These are phyloP conservation scores for Fulvia fulva DNA, from an alignment of 2,329 filamentous ascomycete genomes.

Conservation along the genomic window DNA sequence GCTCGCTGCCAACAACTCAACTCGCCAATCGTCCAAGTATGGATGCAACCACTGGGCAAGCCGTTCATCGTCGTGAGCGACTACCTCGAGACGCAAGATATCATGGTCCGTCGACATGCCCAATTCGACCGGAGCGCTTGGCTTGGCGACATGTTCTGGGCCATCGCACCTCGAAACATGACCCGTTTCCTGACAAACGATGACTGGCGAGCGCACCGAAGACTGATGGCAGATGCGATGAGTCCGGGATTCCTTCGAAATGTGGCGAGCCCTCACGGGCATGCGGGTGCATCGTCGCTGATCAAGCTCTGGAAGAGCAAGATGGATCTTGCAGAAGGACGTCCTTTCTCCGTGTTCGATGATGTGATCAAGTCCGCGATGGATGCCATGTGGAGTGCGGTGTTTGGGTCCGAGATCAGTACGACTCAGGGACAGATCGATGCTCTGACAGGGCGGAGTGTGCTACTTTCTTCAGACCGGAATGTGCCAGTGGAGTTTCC, in stretches of 20 bases:
- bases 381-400: slow-evolving; percentile 39
- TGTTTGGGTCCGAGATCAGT: slow-evolving; percentile 37
- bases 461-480: not conserved
- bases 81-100: slow-evolving; percentile 43
- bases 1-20: slow-evolving; percentile 18
- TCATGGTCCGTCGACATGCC: slow-evolving; percentile 41
- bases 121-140: slow-evolving; percentile 44
- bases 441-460: not conserved
- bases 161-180: not conserved
- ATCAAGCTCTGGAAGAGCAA: slow-evolving; percentile 34
- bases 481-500: slow-evolving; percentile 19
- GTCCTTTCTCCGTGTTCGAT: slow-evolving; percentile 32
- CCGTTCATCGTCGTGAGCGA: slow-evolving; percentile 47
- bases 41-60: slow-evolving; percentile 41
- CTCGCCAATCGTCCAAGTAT: slow-evolving; percentile 47
- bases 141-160: slow-evolving; percentile 21
- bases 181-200: slow-evolving; percentile 9
- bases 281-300: slow-evolving; percentile 8
- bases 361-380: slow-evolving; percentile 38
- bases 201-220: slow-evolving; percentile 28
- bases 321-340: slow-evolving; percentile 25
- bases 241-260: slow-evolving; percentile 25
- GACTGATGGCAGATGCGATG: slow-evolving; percentile 30
- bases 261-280: not conserved
- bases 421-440: slow-evolving; percentile 14